phyloP scores from a whole-genome alignment of 2,329 filamentous ascomycete genomes.

The Xylariales sp. region DNA sequence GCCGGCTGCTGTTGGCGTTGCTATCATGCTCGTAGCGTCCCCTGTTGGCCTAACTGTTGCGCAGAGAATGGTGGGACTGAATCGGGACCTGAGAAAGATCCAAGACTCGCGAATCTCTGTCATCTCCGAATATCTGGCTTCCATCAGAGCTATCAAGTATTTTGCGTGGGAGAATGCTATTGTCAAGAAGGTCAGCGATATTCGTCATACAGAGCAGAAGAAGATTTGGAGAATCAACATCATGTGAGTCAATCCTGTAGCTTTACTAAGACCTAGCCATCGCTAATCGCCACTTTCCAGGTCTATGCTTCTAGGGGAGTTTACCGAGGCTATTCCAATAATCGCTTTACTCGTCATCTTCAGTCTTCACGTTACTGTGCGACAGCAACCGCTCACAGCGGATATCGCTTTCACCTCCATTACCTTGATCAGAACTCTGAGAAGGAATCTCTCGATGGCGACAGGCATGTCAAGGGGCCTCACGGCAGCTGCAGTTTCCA shows the following conservation, averaged over 20 bases:
- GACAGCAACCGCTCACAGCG: conserved; percentile 44
- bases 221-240: conserved; percentile 50
- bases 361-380: conserved; percentile 43
- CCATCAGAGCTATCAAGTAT: conserved; percentile 56
- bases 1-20: conserved; percentile 48
- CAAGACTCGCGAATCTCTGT: conserved; percentile 54
- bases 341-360: conserved; percentile 51
- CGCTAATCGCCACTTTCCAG: conserved; percentile 19
- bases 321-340: conserved; percentile 48
- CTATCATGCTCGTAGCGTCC: conserved; percentile 40
- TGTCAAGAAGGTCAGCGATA: conserved; percentile 43
- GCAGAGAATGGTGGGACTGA: conserved; percentile 43
- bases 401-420: conserved; percentile 56
- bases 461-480: conserved; percentile 38
- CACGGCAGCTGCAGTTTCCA: conserved; percentile 40
- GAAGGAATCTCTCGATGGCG: conserved; percentile 46
- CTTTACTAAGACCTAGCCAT: neutral
- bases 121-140: conserved; percentile 53
- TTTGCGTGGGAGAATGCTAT: conserved; percentile 56
- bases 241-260: conserved; percentile 28
- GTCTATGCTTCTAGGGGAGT: conserved; percentile 35
- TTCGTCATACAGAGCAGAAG: conserved; percentile 47
- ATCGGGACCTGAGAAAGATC: conserved; percentile 48
- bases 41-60: conserved; percentile 48
- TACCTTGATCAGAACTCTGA: conserved; percentile 47